These are phyloP conservation scores for Cocos nucifera DNA, from an alignment of 176 grass and related monocot genomes.

Conservation along the genomic window DNA sequence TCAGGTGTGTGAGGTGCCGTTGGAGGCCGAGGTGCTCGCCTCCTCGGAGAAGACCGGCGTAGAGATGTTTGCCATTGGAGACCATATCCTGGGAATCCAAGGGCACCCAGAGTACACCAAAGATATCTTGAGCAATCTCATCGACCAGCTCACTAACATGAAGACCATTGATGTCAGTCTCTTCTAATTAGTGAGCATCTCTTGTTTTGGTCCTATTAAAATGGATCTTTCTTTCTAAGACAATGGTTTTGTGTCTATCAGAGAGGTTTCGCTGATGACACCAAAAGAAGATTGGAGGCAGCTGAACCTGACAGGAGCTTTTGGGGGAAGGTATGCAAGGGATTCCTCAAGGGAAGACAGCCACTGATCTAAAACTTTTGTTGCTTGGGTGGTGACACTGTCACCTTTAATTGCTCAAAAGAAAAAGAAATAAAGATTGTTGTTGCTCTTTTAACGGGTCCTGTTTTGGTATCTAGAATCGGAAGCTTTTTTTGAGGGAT, in stretches of 20 bases:
- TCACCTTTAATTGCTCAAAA: too few species aligned
- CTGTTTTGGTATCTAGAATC: too few species aligned
- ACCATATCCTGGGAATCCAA: constrained; percentile 49
- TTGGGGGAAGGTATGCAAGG: constrained; percentile 50
- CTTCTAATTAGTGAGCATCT: not conserved
- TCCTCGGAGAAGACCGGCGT: constrained; percentile 50
- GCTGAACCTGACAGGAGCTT: constrained; percentile 28
- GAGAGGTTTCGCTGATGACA: constrained; percentile 19
- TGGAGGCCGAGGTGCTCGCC: constrained; percentile 40
- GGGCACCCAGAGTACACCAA: constrained; percentile 61
- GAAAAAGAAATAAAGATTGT: too few species aligned
- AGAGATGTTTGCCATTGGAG: constrained; percentile 48
- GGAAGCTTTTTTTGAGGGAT: too few species aligned
- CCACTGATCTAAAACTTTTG: too few species aligned
- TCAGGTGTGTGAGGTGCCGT: constrained; percentile 50
- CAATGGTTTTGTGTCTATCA: not conserved
- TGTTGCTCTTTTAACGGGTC: too few species aligned
- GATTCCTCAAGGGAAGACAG: constrained; percentile 23
- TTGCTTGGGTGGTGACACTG: too few species aligned
- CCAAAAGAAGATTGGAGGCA: constrained; percentile 21
- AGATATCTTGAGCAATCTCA: constrained; percentile 36
- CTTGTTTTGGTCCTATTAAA: not conserved
- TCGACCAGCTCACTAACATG: constrained; percentile 12
- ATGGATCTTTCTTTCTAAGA: not conserved
- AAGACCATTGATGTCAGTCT: not conserved